These are phyloP conservation scores for Entoloma clypeatum DNA, from an alignment of 1,284 basidiomycete species.

Conservation along the genomic window DNA sequence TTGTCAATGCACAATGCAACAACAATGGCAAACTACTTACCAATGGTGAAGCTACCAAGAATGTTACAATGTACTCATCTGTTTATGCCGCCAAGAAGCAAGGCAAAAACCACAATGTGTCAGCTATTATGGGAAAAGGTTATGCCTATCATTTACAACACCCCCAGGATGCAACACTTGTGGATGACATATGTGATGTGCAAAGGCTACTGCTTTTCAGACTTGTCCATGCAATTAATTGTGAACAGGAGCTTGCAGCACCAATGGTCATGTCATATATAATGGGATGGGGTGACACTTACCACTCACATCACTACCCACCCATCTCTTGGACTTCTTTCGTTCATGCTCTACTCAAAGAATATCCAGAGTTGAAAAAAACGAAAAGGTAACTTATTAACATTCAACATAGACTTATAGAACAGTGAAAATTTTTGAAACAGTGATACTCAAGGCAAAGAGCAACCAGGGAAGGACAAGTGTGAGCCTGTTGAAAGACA, in stretches of 20 bases:
- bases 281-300: slow-evolving; percentile 33
- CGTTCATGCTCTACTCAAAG: neutral
- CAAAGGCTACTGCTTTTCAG: slow-evolving; percentile 7
- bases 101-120: slow-evolving; percentile 22
- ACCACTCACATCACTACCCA: slow-evolving; percentile 25
- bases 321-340: slow-evolving; percentile 23
- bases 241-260: slow-evolving; percentile 30
- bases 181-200: slow-evolving; percentile 18
- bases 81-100: slow-evolving; percentile 30
- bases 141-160: slow-evolving; percentile 25
- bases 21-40: slow-evolving; percentile 28
- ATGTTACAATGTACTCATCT: slow-evolving; percentile 25
- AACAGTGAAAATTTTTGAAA: no score
- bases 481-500: no score
- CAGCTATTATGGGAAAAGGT: slow-evolving; percentile 29
- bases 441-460: no score
- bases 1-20: slow-evolving; percentile 19
- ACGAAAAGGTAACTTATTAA: no score
- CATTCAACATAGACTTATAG: no score
- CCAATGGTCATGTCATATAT: slow-evolving; percentile 31
- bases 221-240: slow-evolving; percentile 22
- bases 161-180: slow-evolving; percentile 15
- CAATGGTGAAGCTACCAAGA: slow-evolving; percentile 24
- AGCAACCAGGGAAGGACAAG: no score
- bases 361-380: slow-evolving; percentile 6